Percentiles rank a stretch among this genome's conserved stretches.
phyloP scores from a whole-genome alignment of 2,329 filamentous ascomycete genomes.

The Botrytis galanthina region DNA sequence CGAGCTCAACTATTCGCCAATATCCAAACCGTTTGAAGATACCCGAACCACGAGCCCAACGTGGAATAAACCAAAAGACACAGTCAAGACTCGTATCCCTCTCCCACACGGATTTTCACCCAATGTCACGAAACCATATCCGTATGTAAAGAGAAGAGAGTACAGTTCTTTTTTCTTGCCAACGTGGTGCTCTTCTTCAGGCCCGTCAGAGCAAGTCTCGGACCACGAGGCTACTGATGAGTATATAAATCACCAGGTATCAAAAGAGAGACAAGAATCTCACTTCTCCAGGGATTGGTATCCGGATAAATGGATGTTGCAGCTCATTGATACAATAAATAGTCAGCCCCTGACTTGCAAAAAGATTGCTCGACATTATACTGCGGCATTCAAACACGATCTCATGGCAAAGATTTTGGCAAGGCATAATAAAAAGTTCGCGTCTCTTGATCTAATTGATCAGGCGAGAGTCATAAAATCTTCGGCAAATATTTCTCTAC shows the following conservation, averaged over 20 bases:
- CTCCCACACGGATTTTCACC: background rate
- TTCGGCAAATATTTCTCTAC: background rate
- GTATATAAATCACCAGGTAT: background rate
- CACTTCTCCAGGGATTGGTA: background rate
- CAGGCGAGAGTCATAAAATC: background rate
- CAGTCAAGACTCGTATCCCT: background rate
- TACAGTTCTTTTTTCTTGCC: background rate
- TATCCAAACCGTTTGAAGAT: background rate
- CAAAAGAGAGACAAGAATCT: background rate
- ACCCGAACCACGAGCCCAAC: background rate
- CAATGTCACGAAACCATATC: background rate
- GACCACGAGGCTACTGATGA: background rate
- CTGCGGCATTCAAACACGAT: background rate
- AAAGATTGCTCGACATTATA: background rate
- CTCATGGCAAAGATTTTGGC: background rate
- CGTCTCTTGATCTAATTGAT: background rate
- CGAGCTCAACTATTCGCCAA: background rate
- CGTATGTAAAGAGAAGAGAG: background rate
- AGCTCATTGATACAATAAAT: background rate
- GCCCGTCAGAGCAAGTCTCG: background rate
- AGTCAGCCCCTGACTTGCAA: background rate
- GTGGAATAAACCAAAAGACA: background rate
- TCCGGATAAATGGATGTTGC: background rate
- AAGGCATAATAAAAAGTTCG: background rate
- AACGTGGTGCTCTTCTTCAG: background rate